These are phyloP conservation scores for Chlamydomonas reinhardtii DNA, from an alignment of 163 green algal species.

Conservation along the genomic window DNA sequence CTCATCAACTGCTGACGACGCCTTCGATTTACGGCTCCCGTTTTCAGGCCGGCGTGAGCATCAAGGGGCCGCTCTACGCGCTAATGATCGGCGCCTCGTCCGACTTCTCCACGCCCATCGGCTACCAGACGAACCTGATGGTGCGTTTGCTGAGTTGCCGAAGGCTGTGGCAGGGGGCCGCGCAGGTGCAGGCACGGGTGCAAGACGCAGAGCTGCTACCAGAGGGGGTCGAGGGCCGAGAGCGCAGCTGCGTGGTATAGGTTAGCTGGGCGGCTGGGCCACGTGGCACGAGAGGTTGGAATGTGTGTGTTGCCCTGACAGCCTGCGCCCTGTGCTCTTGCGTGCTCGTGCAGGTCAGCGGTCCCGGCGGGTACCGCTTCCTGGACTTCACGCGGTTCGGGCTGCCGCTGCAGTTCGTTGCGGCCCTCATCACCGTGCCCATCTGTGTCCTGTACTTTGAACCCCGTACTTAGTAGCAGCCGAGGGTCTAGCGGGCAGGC, in stretches of 20 bases:
- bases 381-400: conserved; percentile 50
- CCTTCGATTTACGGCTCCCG: no score
- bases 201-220: not conserved
- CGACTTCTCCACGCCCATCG: conserved; percentile 49
- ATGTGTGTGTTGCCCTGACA: no score
- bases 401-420: conserved; percentile 31
- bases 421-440: not conserved
- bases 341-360: not conserved
- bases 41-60: conserved; percentile 16
- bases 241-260: no score
- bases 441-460: not conserved
- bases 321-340: not conserved
- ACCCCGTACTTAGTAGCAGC: no score
- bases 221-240: no score
- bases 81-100: conserved; percentile 35
- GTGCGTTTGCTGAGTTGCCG: no score
- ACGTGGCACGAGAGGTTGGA: no score
- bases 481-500: no score
- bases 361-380: conserved; percentile 49
- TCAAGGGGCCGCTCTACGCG: conserved; percentile 44
- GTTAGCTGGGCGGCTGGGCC: no score
- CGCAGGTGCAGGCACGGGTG: not conserved
- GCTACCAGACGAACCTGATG: conserved; percentile 55
- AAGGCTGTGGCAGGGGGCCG: no score
- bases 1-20: no score